Evolutionary conservation across 2,329 filamentous ascomycete genomes (phyloP), one percentile per base, ranked within the genome.

Genomic region (Rhynchosporium secalis): DNA sequence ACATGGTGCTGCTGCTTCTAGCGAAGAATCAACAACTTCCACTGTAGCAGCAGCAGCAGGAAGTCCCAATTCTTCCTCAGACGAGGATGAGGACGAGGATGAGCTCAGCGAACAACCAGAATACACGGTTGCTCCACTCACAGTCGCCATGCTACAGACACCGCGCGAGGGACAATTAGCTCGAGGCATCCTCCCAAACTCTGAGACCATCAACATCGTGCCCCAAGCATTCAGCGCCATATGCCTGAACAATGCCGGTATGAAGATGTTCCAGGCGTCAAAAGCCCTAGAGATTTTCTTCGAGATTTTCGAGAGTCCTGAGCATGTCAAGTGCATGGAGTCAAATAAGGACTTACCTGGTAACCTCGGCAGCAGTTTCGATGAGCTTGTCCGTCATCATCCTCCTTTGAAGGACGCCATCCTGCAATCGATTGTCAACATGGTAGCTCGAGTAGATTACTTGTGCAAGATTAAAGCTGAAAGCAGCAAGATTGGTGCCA

Each of bases 381-480:
- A 99, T 74, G 95, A 99, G 76, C 83, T 99, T 63, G 90, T 94
- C 58, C 87, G 95, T 46, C 95, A 99, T 73, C 95, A 99, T 71
- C 95, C 96, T 0, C 83, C 86, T 28, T 78, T 99, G 49, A 91
- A 93, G 68, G 83, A 84, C 9, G 83, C 88, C 3, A 95, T 99
- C 63, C 86, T 94, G 65, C 88, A 90, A 66, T 89, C 91, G n/a
- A 86, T 96, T 15, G 83, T 96, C 63, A 87, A 92, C 66, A 96
- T 98, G 91, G 86, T 96, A 64, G 88, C 88, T 40, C 86, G 92
- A 58, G 89, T 99, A 41, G 85, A 87, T 46, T 82, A 89, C 66
- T 78, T 97, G 29, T 92, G 89, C 67, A 84, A 85, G 56, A 80
- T 82, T 47, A 90, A 91, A 73, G 88, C 91, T 2, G 83, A 82